Conservation (phyloP, 495 filamentous ascomycete genomes). For the Penicillium arizonense region DNA sequence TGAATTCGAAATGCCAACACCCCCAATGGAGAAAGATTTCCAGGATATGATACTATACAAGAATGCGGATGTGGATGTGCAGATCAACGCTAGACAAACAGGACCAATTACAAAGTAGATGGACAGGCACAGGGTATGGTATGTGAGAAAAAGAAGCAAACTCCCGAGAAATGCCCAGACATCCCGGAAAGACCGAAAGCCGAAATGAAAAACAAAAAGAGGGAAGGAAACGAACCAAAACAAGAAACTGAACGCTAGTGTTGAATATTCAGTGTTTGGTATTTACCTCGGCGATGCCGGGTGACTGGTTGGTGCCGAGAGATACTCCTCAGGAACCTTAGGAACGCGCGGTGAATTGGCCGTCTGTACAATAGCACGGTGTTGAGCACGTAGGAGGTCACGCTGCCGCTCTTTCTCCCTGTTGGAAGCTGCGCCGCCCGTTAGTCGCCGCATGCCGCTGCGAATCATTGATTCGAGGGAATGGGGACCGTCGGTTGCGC, state of each 20-base stretch:
- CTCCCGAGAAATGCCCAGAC: conserved; percentile 22
- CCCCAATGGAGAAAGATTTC: conserved; percentile 4
- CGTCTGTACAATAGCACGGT: conserved; percentile 41
- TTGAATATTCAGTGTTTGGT: background rate
- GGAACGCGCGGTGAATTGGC: conserved; percentile 58
- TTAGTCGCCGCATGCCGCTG: conserved; percentile 65
- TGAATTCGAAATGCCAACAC: background rate
- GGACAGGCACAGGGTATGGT: conserved; percentile 17
- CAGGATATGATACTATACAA: conserved; percentile 17
- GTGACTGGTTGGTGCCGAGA: conserved; percentile 39
- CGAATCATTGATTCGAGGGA: conserved; percentile 68
- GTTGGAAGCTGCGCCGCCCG: conserved; percentile 53
- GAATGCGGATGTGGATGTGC: conserved; percentile 2
- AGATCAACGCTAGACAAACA: conserved; percentile 4
- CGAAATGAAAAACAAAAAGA: background rate
- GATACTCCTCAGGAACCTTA: conserved; percentile 60
- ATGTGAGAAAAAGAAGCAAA: conserved; percentile 14
- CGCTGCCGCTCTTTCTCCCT: conserved; percentile 61
- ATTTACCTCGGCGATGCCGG: conserved; percentile 37
- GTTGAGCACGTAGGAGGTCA: conserved; percentile 54
- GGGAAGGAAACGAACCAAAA: background rate
- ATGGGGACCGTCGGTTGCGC: conserved; percentile 52
- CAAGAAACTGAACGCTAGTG: background rate
- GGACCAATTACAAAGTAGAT: conserved; percentile 1
- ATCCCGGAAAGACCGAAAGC: conserved; percentile 4